Base-by-base conservation (phyloP, 2,329 filamentous ascomycete genomes). In the Hypomyces perniciosus region DNA sequence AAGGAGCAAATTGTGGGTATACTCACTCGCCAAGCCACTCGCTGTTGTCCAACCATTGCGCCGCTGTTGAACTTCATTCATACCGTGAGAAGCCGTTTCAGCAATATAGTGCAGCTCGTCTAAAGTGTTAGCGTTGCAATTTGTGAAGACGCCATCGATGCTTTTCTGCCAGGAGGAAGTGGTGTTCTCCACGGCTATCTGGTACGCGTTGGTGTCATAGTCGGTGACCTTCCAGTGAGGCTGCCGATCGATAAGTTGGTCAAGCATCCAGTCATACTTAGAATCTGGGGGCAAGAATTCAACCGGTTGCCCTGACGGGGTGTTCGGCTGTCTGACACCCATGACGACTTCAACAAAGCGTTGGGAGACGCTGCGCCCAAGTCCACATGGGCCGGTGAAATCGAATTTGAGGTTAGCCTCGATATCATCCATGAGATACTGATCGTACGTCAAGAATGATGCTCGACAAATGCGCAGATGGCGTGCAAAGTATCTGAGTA, bases 291-390 rank as follows among this genome's bases (percentile, higher is more conserved):
- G 65, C 12, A 68, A 55, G 52, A 69, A 73, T 31, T 65, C 61
- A 6, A 72, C 60, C 1, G 63, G 56, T 6, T 66, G 59, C 26
- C 69, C 67, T 2, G 61, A 59, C 1, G 64, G 58, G 13, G 60
- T 57, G 26, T 60, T 55, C 12, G 71, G 70, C 52, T 75, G 73
- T 42, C 60, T 55, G 33, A 72, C 58, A 29, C 73, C 73, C 53
- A 60, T 66, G 33, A 67, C 68, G 4, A 75, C 70, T 54, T 76
- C 73, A 48, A 75, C 72, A 52, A 76, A 76, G 44, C 73, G 72
- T 58, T 74, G 70, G 26, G 71, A 70, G 20, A 75, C 49, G 50
- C 62, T 65, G 38, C 73, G 67, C 8, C 63, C 63, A 27, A 72
- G 64, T 2, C 68, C 65, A 47, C 69, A 68, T 6, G 73, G 73